Evolutionary conservation across 176 grass and related monocot genomes (phyloP).

Genomic region (Oryza australiensis): DNA sequence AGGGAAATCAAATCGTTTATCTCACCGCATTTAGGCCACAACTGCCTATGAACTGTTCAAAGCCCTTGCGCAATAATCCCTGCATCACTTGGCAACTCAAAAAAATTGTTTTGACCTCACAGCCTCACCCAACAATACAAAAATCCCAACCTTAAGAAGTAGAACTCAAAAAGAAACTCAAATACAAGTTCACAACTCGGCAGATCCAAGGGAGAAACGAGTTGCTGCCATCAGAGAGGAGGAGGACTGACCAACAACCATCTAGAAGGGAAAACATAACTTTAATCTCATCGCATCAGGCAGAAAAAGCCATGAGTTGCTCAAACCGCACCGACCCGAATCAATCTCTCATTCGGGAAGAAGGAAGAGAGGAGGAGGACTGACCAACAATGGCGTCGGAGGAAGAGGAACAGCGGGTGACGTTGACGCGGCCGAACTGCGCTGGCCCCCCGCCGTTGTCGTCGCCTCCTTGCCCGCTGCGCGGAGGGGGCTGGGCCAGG

Average conservation of each 20-base stretch:
- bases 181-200: background rate
- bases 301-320: slow-evolving; percentile 39
- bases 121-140: background rate
- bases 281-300: slow-evolving; percentile 63
- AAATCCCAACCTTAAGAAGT: background rate
- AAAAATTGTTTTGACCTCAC: background rate
- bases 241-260: too few species aligned
- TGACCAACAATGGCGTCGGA: too few species aligned
- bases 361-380: too few species aligned
- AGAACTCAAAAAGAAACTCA: background rate
- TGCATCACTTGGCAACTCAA: slow-evolving; percentile 40
- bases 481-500: too few species aligned
- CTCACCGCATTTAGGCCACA: slow-evolving; percentile 37
- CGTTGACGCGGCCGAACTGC: too few species aligned
- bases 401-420: too few species aligned
- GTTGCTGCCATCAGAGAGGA: slow-evolving; percentile 51
- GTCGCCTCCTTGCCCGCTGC: too few species aligned
- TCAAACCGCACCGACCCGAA: too few species aligned
- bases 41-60: slow-evolving; percentile 39
- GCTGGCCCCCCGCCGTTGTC: too few species aligned
- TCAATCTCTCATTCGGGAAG: too few species aligned
- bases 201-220: background rate
- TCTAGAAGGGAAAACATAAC: slow-evolving; percentile 31
- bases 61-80: slow-evolving; percentile 67
- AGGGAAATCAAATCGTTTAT: slow-evolving; percentile 39